phyloP scores from a whole-genome alignment of 2,329 filamentous ascomycete species.

The Triangularia verruculosa region DNA sequence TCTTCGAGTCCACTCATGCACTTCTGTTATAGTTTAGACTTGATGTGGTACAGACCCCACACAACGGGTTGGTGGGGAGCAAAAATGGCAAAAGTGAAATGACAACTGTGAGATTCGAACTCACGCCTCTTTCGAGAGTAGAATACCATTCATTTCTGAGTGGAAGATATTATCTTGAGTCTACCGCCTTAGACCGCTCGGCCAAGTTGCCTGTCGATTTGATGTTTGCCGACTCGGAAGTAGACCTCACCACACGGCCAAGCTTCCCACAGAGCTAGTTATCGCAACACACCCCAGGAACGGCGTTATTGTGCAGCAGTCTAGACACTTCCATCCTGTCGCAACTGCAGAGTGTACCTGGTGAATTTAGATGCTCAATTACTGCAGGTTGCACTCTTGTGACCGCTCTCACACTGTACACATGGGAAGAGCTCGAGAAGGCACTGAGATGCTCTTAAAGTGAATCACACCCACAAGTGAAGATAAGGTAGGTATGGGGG shows the following conservation, averaged over 20 bases:
- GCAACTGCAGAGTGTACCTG: no score
- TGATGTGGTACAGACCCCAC: no score
- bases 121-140: background rate
- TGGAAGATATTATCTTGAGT: background rate
- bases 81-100: background rate
- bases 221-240: background rate
- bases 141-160: background rate
- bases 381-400: background rate
- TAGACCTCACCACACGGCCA: background rate
- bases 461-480: no score
- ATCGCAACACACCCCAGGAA: background rate
- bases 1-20: no score
- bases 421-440: background rate
- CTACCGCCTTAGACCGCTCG: background rate
- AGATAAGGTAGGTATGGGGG: no score
- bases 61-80: background rate
- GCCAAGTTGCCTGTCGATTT: background rate
- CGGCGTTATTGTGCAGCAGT: background rate
- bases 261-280: background rate
- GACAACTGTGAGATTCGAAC: background rate
- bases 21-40: no score
- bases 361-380: background rate
- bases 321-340: no score
- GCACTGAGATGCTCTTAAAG: background rate
- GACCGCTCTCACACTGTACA: background rate